Base-by-base conservation (phyloP, 2,329 filamentous ascomycete species). In the Botryotinia narcissicola region DNA sequence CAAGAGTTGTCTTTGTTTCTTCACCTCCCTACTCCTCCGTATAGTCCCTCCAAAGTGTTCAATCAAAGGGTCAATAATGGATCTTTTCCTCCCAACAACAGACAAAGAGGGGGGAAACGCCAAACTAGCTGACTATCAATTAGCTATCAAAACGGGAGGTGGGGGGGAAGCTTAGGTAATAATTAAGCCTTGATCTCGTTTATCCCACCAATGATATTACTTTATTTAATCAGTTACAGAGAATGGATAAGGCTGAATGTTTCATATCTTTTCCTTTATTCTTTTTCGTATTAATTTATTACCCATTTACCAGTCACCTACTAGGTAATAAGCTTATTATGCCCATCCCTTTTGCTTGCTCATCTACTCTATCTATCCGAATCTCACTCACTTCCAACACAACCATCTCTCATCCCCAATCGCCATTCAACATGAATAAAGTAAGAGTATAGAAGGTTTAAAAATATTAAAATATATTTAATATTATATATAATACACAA, bases 211-310 rank as follows among this genome's bases (percentile, higher is more conserved):
- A 67, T 40, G 5, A 54, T 29, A 10, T 25, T 48, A 4, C 20
- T 35, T 25, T 0, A 48, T 35, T 35, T 29, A 35, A 64, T 32
- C 29, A n/a, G 7, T 25, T 16, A 0, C 25, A 29, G n/a, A 63
- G 25, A 44, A 67, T 51, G 63, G 63, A 37, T 40, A 67, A 67
- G 64, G 64, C 64, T 67, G 32, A 67, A 54, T 67, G 46, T 54
- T 67, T 51, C 63, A 66, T 67, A 5, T 64, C 9, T 32, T 25
- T 44, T 14, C 51, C 3, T 42, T 16, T 16, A n/a, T n/a, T 59
- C 29, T 18, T 14, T 5, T 29, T n/a, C 3, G 10, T 40, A 40
- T 40, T 42, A 16, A 4, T 14, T 40, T 40, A 40, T 40, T 40
- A 9, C 35, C 35, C 7, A 37, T 37, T 42, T 42, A 42, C 40